Evolutionary conservation across 1,284 basidiomycete genomes (phyloP), one percentile per base, ranked within the genome.

Genomic region (Anthracocystis panici-leucophaei): DNA sequence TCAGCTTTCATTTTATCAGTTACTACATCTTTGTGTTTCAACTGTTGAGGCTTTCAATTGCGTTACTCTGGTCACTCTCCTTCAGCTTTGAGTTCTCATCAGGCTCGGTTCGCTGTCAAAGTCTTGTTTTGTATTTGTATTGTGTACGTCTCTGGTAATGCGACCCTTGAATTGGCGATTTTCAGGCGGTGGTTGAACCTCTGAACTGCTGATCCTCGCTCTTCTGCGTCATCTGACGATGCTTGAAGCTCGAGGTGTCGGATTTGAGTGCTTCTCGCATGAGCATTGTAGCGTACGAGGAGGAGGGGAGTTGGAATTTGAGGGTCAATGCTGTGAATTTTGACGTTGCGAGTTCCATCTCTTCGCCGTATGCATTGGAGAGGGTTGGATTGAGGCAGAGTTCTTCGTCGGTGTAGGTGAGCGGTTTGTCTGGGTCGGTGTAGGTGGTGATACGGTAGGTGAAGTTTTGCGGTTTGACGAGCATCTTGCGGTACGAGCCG

Each of bases 361-460:
- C 35, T 16, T 38, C 14, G 35, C 8, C 12, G 18, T 27, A 33
- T 14, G 8, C 0, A 8, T 49, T 33, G 20, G 63, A 27, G 48
- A 51, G 51, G 12, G 45, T 12, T 25, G 62, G 33, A 57, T 54
- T 14, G 33, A 62, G 70, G 49, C 68, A 98, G 89, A 89, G 89
- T 87, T 99, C 97, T 86, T 99, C 97, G 85, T 99, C 97, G 0
- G 95, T 92, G 83, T 95, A 94, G 3, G 93, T 92, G 29, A 99
- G 89, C 10, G 93, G 88, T 44, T 96, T 90, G 80, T 97, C 92
- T 1, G 95, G 93, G 84, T 98, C 93, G 8, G 94, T 96, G 86
- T 99, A 99, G 57, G 90, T 88, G 61, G 98, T 87, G 20, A 93
- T 89, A 6, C 88, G 88, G 92, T 93, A 97, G 0, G 90, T 89